Evolutionary conservation across 163 green algal species (phyloP), one percentile per base, ranked within the genome.

Genomic region (Smithsoniella earleae): DNA sequence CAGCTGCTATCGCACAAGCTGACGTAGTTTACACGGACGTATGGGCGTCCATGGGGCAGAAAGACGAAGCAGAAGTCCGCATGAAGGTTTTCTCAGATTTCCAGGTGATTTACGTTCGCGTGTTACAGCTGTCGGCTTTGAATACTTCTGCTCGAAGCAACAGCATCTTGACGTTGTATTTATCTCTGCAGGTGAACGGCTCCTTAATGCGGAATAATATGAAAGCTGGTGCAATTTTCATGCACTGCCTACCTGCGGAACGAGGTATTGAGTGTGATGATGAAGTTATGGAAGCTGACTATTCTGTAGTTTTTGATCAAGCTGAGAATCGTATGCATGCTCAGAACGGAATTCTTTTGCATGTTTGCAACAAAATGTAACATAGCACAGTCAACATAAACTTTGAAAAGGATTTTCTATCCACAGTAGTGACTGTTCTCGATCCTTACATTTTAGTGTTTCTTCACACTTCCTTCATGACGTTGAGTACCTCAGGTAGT

Each of bases 281-380:
- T 74, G 91, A 76, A 6, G 95, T 98, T n/a, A 91, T 99, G 49
- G 95, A 99, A 84, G 81, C 82, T 10, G 27, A 74, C 3, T 82
- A 86, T 73, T 88, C 79, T 22, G 82, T 89, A 33, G 87, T 90
- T 76, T 89, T 89, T 74, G 76, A 84, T 66, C 75, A 97, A 79
- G 94, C 94, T 25, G 94, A 99, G 82, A 99, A 99, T 86, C 79
- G 94, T 66, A 98, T 99, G 94, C 92, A 97, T 75, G 93, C 93
- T 0, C 94, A 98, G 83, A 98, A 97, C 46, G 93, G 86, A 66
- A 84, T 98, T 69, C 89, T 98, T 87, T 75, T 98, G 62, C 89
- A 97, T 76, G 77, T 69, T 16, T 69, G 58, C 16, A 69, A 69
- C 58, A 36, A 38, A 5, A 69, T 69, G 58, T 69, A 31, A 69